phyloP scores from a whole-genome alignment of 2,329 filamentous ascomycete genomes.

The Rugonectria rugulosa region DNA sequence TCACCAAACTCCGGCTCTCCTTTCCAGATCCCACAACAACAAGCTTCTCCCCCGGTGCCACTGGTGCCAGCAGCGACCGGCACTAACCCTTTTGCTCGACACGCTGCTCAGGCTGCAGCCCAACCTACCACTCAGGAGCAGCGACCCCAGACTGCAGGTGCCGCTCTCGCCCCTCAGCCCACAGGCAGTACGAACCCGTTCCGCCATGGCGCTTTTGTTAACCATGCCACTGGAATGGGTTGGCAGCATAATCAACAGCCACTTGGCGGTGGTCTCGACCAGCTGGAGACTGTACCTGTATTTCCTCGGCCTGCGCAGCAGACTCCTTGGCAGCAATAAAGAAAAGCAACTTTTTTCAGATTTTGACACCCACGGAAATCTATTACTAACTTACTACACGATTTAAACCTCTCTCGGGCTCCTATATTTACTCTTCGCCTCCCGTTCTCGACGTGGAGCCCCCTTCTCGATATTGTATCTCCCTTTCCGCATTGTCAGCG shows the following conservation, averaged over 20 bases:
- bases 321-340: constrained; percentile 65
- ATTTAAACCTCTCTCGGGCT: constrained; percentile 5
- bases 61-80: constrained; percentile 61
- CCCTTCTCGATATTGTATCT: constrained; percentile 29
- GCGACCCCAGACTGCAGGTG: constrained; percentile 54
- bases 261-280: constrained; percentile 83
- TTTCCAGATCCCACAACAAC: constrained; percentile 49
- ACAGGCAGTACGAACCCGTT: constrained; percentile 96
- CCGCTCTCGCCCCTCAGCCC: constrained; percentile 72
- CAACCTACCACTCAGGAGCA: constrained; percentile 44
- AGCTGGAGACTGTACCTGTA: constrained; percentile 79
- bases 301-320: constrained; percentile 82
- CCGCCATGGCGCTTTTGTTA: constrained; percentile 88
- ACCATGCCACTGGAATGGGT: constrained; percentile 84
- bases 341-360: background rate
- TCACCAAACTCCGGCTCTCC: constrained; percentile 47
- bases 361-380: background rate
- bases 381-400: constrained; percentile 5
- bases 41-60: constrained; percentile 41
- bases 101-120: constrained; percentile 38
- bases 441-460: background rate
- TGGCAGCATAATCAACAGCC: constrained; percentile 84
- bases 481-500: constrained; percentile 42
- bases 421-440: constrained; percentile 11
- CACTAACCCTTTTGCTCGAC: constrained; percentile 66